These are phyloP conservation scores for Chaetoceros muelleri DNA, from an alignment of 108 stramenopile genomes.

Conservation along the genomic window DNA sequence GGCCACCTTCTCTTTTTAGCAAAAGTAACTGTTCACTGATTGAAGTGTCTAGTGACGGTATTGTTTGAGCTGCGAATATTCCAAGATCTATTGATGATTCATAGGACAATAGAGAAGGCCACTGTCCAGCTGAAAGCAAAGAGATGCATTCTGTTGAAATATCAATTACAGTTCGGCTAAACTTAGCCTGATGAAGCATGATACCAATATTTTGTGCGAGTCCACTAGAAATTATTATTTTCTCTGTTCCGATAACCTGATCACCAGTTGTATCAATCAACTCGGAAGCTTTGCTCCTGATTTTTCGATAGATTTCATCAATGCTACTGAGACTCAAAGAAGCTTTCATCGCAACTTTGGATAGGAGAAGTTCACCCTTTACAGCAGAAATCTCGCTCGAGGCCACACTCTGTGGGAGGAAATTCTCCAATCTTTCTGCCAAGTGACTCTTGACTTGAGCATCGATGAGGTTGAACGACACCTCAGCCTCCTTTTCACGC, in stretches of 20 bases:
- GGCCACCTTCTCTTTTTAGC: conserved; percentile 67
- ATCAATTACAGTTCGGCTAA: conserved; percentile 48
- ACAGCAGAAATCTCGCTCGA: conserved; percentile 61
- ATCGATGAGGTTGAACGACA: conserved; percentile 52
- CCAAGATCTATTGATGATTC: conserved; percentile 66
- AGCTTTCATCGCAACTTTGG: conserved; percentile 64
- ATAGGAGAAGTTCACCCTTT: conserved; percentile 67
- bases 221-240: conserved; percentile 17
- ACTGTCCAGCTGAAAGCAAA: conserved; percentile 69
- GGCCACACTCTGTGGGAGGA: conserved; percentile 44
- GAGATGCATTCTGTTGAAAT: conserved; percentile 48
- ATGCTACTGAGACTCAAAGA: conserved; percentile 16
- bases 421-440: conserved; percentile 43
- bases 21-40: conserved; percentile 55
- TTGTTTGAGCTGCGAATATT: conserved; percentile 46
- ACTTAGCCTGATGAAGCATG: conserved; percentile 63
- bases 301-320: neutral
- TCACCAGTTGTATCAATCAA: neutral
- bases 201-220: conserved; percentile 51
- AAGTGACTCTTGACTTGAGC: conserved; percentile 47
- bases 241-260: conserved; percentile 1
- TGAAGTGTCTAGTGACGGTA: conserved; percentile 48
- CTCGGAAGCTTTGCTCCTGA: conserved; percentile 20
- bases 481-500: conserved; percentile 58
- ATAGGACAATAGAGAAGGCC: conserved; percentile 63